Conservation (phyloP, 352 stramenopile genomes). For the Phytophthora foliorum region DNA sequence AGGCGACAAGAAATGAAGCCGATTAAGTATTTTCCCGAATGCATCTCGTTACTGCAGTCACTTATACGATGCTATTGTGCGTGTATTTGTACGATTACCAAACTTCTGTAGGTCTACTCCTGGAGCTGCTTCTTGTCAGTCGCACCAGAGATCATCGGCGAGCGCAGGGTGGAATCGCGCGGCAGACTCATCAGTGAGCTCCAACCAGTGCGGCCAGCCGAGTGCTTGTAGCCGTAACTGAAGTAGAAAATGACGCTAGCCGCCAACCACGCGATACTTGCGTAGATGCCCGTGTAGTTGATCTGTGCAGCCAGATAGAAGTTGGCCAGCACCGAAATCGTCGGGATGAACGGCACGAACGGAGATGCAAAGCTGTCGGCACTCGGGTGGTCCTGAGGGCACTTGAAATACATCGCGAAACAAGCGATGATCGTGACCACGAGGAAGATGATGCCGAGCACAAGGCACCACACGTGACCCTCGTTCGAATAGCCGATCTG, state of each 20-base stretch:
- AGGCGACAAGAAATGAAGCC: constrained; percentile 13
- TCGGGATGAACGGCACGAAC: constrained; percentile 76
- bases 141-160: constrained; percentile 70
- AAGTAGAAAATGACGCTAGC: constrained; percentile 80
- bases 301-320: constrained; percentile 82
- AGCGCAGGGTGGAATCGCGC: constrained; percentile 51
- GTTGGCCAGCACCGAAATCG: constrained; percentile 65
- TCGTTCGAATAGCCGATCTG: constrained; percentile 77
- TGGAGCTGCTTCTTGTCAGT: constrained; percentile 57
- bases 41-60: background rate
- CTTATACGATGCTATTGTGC: background rate
- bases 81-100: constrained; percentile 27
- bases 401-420: constrained; percentile 66
- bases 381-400: constrained; percentile 57
- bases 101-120: constrained; percentile 30
- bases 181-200: constrained; percentile 60
- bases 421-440: constrained; percentile 40
- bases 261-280: constrained; percentile 62
- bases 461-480: constrained; percentile 39
- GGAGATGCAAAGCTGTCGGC: constrained; percentile 64
- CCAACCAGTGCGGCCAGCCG: constrained; percentile 71
- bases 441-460: constrained; percentile 61
- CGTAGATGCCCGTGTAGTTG: constrained; percentile 56
- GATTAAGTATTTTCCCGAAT: background rate
- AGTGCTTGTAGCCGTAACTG: constrained; percentile 78